Conservation (phyloP, 2,329 filamentous ascomycete genomes). For the Cercospora brassicicola region DNA sequence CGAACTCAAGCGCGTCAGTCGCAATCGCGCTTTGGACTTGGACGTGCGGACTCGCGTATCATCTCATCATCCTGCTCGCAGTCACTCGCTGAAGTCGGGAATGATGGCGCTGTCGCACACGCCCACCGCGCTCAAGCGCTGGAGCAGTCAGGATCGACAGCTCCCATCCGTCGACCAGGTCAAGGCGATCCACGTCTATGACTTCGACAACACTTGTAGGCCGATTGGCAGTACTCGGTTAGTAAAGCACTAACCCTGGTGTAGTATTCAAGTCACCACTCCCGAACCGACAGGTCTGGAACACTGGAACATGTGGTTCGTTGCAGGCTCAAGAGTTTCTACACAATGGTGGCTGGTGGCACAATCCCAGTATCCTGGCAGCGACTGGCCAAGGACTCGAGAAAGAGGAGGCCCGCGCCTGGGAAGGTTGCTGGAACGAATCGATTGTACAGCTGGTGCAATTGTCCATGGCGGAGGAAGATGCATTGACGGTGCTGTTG, state of each 20-base stretch:
- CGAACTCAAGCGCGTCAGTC: neutral
- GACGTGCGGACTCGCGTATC: neutral
- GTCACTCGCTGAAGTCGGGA: neutral
- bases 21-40: neutral
- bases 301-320: conserved; percentile 70
- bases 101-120: conserved; percentile 47
- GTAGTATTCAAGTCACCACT: conserved; percentile 86
- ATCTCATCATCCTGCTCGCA: neutral
- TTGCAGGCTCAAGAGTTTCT: conserved; percentile 76
- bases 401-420: conserved; percentile 77
- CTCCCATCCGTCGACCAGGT: conserved; percentile 71
- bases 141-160: conserved; percentile 75
- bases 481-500: conserved; percentile 79
- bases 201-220: conserved; percentile 94
- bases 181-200: conserved; percentile 84
- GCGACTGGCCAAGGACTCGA: conserved; percentile 81
- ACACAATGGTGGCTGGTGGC: conserved; percentile 80
- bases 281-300: conserved; percentile 87
- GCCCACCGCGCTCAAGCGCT: conserved; percentile 74
- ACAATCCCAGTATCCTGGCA: conserved; percentile 80
- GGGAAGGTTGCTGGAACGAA: conserved; percentile 97
- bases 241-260: conserved; percentile 20
- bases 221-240: neutral
- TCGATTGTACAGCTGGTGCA: conserved; percentile 74
- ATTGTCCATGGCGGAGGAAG: conserved; percentile 78